Evolutionary conservation across 805 yeast genomes (phyloP), one percentile per base, ranked within the genome.

Genomic region (Citeromyces matritensis): DNA sequence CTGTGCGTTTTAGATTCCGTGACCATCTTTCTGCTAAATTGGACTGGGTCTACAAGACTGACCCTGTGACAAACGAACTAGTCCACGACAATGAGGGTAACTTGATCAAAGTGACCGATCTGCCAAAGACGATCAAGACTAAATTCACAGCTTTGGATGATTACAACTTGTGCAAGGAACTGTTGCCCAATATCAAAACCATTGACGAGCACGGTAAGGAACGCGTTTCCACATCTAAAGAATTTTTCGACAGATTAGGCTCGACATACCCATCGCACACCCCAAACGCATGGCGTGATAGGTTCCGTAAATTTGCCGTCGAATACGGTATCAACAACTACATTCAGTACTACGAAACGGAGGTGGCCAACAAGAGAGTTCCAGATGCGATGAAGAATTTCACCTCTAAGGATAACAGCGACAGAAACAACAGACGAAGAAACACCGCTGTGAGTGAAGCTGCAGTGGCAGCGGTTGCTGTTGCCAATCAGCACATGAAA

Each of bases 201-300:
- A 11, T 26, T 10, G 29, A 26, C 17, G 29, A 26, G 15, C n/a
- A 26, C 35, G 23, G 35, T 34, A 14, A 24, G 35, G 10, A 23
- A 30, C 11, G 26, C 29, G 11, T 23, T 29, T 11, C 29, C 7
- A 26, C 29, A 6, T 15, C 21, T 1, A 15, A 26, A 26, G 29
- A 26, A 9, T 26, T 26, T 12, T 26, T 17, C 29, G 55, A 53
- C 11, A 47, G 48, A 14, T 46, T 65, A 36, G 54, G 58, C 29
- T 47, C 53, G 23, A 45, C 43, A 25, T 46, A 55, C 34, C 67
- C 76, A 8, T 53, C 62, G 24, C 91, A 81, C 48, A 57, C 80
- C 3, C 62, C 63, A 30, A 65, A 68, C 43, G 74, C 86, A n/a
- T 81, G 88, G 86, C 70, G 91, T 49, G 91, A 80, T 47, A 62